phyloP scores from a whole-genome alignment of 805 yeast genomes.

The Candida endomychidarum region DNA sequence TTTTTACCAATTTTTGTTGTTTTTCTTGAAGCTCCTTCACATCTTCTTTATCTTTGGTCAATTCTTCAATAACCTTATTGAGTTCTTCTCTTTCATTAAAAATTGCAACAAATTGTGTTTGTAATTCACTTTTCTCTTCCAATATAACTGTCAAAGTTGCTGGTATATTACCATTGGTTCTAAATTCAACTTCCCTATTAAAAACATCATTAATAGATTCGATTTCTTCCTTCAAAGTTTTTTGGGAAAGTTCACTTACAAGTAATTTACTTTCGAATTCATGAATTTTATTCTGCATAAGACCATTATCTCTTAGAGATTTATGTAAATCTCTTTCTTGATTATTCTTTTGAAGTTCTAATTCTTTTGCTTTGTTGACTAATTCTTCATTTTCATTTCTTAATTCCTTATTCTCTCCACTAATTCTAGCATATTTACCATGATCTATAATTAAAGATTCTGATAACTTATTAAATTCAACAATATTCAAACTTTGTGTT shows the following conservation, averaged over 20 bases:
- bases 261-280: constrained; percentile 6
- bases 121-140: constrained; percentile 4
- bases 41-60: background rate
- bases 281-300: background rate
- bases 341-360: background rate
- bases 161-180: background rate
- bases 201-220: background rate
- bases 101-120: background rate
- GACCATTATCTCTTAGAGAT: background rate
- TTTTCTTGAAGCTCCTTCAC: background rate
- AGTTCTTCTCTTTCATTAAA: background rate
- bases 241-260: background rate
- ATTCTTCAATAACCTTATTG: background rate
- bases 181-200: background rate
- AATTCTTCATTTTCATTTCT: constrained; percentile 8
- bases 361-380: background rate
- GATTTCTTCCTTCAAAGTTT: constrained; percentile 1
- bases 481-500: constrained; percentile 4
- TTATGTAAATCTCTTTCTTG: background rate
- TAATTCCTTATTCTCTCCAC: constrained; percentile 11
- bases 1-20: background rate
- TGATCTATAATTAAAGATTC: background rate
- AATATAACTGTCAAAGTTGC: background rate
- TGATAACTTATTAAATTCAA: background rate
- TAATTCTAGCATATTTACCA: background rate